These are phyloP conservation scores for Danielozyma ontarioensis DNA, from an alignment of 805 yeast species.

Conservation along the genomic window DNA sequence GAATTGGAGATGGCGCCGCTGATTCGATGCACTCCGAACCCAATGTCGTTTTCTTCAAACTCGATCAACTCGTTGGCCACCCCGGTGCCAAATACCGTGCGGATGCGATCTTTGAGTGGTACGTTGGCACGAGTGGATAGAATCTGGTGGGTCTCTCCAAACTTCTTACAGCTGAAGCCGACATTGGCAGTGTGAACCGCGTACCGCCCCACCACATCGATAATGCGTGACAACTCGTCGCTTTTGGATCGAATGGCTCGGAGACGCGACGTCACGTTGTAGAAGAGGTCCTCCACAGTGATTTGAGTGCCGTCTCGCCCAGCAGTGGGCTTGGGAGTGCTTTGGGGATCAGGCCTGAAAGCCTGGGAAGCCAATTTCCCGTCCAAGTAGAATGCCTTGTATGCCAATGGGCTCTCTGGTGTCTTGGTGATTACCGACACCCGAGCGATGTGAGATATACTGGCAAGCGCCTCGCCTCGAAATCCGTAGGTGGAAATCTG, in stretches of 20 bases:
- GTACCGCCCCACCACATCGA: constrained; percentile 81
- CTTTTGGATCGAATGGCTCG: constrained; percentile 57
- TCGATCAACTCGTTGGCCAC: constrained; percentile 62
- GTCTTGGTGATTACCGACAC: constrained; percentile 77
- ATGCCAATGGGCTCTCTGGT: constrained; percentile 56
- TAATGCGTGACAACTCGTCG: constrained; percentile 72
- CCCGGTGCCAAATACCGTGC: constrained; percentile 64
- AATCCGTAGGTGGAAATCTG: constrained; percentile 82
- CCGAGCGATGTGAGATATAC: constrained; percentile 86
- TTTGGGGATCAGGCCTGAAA: constrained; percentile 29
- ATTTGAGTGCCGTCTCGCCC: constrained; percentile 86
- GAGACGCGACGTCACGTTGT: constrained; percentile 76
- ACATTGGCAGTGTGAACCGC: constrained; percentile 67
- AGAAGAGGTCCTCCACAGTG: constrained; percentile 82
- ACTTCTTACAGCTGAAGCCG: constrained; percentile 75
- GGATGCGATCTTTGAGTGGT: constrained; percentile 59
- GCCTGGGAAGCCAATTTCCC: constrained; percentile 53
- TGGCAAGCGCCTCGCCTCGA: constrained; percentile 94
- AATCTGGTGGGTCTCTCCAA: constrained; percentile 68
- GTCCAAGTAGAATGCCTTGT: constrained; percentile 59
- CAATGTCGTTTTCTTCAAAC: constrained; percentile 20
- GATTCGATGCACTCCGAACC: constrained; percentile 47
- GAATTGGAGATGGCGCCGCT: constrained; percentile 66
- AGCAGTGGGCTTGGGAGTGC: constrained; percentile 64
- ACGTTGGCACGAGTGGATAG: constrained; percentile 52